Percentiles rank a stretch among this genome's conserved stretches.
Conservation (phyloP, 208 protist species). For the Leishmania amazonensis region DNA sequence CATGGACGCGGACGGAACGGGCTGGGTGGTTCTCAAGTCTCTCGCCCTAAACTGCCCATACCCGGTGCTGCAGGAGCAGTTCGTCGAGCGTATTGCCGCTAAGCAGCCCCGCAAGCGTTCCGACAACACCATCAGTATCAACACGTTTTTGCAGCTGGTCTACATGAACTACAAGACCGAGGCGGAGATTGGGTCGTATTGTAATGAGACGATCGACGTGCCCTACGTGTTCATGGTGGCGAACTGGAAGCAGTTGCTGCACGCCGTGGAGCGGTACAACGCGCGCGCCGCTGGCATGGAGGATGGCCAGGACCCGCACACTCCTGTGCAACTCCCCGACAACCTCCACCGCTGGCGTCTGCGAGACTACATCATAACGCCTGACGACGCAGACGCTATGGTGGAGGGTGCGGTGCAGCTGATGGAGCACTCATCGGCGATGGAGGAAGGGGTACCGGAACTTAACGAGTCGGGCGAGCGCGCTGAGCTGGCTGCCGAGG, state of each 20-base stretch:
- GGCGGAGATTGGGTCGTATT: slow-evolving; percentile 55
- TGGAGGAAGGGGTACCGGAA: slow-evolving; percentile 1
- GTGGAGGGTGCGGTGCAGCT: slow-evolving; percentile 48
- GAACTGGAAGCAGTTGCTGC: slow-evolving; percentile 85
- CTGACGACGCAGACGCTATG: slow-evolving; percentile 57
- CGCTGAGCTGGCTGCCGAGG: not conserved
- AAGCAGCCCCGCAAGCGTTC: slow-evolving; percentile 66
- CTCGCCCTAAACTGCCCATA: slow-evolving; percentile 74
- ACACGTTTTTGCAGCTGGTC: slow-evolving; percentile 81
- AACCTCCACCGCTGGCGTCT: slow-evolving; percentile 77
- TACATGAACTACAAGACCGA: slow-evolving; percentile 91
- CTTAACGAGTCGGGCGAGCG: not conserved
- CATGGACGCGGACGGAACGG: slow-evolving; percentile 70
- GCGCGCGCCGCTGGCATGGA: not conserved
- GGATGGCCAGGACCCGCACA: not conserved
- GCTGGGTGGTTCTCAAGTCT: slow-evolving; percentile 77
- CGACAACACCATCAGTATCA: slow-evolving; percentile 71
- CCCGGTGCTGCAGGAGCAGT: slow-evolving; percentile 82
- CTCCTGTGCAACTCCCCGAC: slow-evolving; percentile 39
- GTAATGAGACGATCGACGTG: slow-evolving; percentile 44
- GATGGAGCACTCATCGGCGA: slow-evolving; percentile 22
- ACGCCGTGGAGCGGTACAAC: slow-evolving; percentile 62
- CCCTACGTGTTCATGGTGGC: slow-evolving; percentile 70
- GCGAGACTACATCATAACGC: slow-evolving; percentile 45
- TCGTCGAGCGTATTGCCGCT: slow-evolving; percentile 76